Evolutionary conservation across 768 basidiomycete species (phyloP).

Genomic region (Clitopilus hobsonii): DNA sequence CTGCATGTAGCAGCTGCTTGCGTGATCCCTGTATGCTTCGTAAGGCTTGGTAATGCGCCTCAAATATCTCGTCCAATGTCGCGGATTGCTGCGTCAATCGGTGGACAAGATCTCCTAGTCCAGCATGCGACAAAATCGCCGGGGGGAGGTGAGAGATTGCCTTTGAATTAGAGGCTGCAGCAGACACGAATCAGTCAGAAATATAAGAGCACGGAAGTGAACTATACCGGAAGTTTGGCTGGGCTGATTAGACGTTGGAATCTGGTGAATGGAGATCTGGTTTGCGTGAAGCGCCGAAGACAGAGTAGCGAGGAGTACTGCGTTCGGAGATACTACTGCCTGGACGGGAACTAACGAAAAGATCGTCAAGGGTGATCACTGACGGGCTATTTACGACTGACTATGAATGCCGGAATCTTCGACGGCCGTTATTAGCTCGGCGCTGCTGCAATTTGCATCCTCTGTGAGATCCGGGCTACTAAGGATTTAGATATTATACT

Average conservation of each 20-base stretch:
- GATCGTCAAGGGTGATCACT: slow-evolving; percentile 2
- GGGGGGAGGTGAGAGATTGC: neutral
- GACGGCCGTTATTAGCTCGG: neutral
- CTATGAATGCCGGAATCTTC: slow-evolving; percentile 35
- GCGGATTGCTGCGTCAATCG: neutral
- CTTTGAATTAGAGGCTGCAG: neutral
- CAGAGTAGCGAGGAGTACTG: slow-evolving; percentile 47
- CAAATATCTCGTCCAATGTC: neutral
- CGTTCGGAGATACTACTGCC: slow-evolving; percentile 55
- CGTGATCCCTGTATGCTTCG: neutral
- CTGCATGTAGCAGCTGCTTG: neutral
- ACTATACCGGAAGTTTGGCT: neutral
- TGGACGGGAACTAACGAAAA: slow-evolving; percentile 49
- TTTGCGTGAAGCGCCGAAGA: slow-evolving; percentile 38
- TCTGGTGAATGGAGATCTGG: slow-evolving; percentile 35
- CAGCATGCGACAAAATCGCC: neutral
- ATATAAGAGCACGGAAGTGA: neutral
- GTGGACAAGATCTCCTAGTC: neutral
- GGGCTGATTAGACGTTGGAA: slow-evolving; percentile 26
- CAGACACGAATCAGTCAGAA: neutral
- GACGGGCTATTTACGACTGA: slow-evolving; percentile 23
- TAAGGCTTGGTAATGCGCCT: neutral
- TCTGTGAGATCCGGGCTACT: neutral
- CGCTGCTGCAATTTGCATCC: neutral
- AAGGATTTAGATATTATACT: neutral